phyloP scores from a whole-genome alignment of 2,329 filamentous ascomycete genomes.

The Cladosporium sp. region DNA sequence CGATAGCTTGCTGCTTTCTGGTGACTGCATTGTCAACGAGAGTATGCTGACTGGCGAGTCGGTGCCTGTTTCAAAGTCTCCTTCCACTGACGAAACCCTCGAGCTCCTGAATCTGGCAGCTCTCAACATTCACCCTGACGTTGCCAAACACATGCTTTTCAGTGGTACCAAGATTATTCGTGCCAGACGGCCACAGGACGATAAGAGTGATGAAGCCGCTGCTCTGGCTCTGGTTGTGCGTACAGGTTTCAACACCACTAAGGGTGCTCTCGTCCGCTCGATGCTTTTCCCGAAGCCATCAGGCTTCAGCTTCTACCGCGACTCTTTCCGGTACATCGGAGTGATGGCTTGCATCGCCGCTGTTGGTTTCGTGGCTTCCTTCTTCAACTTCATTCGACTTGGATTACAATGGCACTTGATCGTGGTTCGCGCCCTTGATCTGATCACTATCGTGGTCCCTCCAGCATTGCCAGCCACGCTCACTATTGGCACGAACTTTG shows the following conservation, averaged over 20 bases:
- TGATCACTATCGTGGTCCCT: conserved; percentile 97
- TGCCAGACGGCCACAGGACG: conserved; percentile 80
- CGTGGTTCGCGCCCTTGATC: conserved; percentile 82
- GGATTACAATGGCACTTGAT: conserved; percentile 84
- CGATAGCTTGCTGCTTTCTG: conserved; percentile 84
- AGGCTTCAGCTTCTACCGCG: conserved; percentile 96
- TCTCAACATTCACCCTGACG: conserved; percentile 74
- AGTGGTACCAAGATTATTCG: conserved; percentile 94
- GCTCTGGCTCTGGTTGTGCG: conserved; percentile 87
- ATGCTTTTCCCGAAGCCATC: conserved; percentile 99
- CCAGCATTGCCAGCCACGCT: conserved; percentile 91
- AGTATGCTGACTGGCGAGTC: conserved; percentile 98
- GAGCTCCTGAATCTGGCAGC: conserved; percentile 71
- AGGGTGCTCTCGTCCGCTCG: conserved; percentile 88
- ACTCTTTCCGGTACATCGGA: conserved; percentile 95
- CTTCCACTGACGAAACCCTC: conserved; percentile 77
- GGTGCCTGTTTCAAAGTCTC: conserved; percentile 89
- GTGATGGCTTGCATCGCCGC: conserved; percentile 88
- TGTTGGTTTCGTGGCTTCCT: conserved; percentile 83
- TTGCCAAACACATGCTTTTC: conserved; percentile 87
- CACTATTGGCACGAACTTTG: conserved; percentile 95
- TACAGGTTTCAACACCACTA: conserved; percentile 96
- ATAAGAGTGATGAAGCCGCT: conserved; percentile 79
- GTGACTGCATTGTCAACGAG: conserved; percentile 97
- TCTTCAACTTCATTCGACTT: conserved; percentile 87